phyloP scores from a whole-genome alignment of 2,329 filamentous ascomycete species.

The Penicillium hesseltinei region DNA sequence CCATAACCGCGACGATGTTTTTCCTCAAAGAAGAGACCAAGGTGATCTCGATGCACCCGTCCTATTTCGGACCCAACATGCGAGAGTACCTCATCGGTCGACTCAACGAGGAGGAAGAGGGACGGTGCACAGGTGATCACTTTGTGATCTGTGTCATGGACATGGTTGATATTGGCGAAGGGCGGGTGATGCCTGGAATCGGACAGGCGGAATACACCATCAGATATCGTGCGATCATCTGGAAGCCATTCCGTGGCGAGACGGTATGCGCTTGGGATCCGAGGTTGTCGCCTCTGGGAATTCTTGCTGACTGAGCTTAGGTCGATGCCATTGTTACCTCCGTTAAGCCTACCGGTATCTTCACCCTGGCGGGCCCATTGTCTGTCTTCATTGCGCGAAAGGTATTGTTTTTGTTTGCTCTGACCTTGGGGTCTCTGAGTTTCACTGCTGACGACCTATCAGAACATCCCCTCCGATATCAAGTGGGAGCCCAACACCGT shows the following conservation, averaged over 20 bases:
- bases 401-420: constrained; percentile 53
- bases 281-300: constrained; percentile 1
- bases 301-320: constrained; percentile 50
- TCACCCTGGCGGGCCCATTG: constrained; percentile 49
- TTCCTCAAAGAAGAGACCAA: constrained; percentile 97
- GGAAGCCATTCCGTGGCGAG: constrained; percentile 97
- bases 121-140: constrained; percentile 90
- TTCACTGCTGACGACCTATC: constrained; percentile 14
- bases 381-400: constrained; percentile 60
- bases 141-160: constrained; percentile 99
- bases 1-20: constrained; percentile 66
- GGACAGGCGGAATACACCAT: constrained; percentile 94
- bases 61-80: constrained; percentile 93
- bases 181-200: constrained; percentile 85
- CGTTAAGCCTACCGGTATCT: constrained; percentile 88
- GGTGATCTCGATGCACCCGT: constrained; percentile 90
- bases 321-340: constrained; percentile 91
- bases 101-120: constrained; percentile 89
- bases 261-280: constrained; percentile 63
- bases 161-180: constrained; percentile 90
- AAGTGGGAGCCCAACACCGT: constrained; percentile 95
- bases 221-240: constrained; percentile 91
- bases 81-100: constrained; percentile 86
- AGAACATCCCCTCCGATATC: constrained; percentile 77
- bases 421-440: not conserved